Base-by-base conservation (phyloP, 306 rosid species). In the Purshia tridentata region DNA sequence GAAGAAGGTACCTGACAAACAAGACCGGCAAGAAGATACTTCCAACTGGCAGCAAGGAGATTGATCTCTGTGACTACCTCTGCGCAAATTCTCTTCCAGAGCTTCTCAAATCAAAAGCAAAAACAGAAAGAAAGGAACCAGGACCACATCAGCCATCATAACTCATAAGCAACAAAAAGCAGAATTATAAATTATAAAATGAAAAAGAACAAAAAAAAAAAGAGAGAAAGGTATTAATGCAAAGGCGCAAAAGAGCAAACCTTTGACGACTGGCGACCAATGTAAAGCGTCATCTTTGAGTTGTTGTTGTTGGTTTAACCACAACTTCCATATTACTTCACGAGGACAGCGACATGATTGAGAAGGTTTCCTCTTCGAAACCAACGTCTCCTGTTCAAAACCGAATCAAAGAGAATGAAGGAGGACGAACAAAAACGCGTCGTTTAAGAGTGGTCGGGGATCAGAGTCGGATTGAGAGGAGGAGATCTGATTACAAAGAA, bases 231-330 rank as follows among this genome's bases (percentile, higher is more conserved):
- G 53, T n/a, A 39, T 39, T 76, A 79, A 18, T 51, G 48, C 41
- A 67, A 67, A 70, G 19, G 5, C 29, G 19, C 67, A 72, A 14
- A 51, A 55, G 71, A 48, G 2, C 23, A 19, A 65, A 86, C 98
- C 99, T 95, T 95, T 35, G 99, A 91, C 64, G 98, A 82, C 85
- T 95, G 98, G 82, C 96, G 99, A 80, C 96, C 90, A 87, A 95
- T 86, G 89, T 91, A 95, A 84, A 88, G 80, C 76, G 95, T 78
- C 97, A 91, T 91, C 82, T 81, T 91, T 41, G 78, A 73, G 65
- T 77, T 55, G 56, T 66, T 64, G 58, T 70, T 74, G 55, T 73
- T 40, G 50, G 78, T 70, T 77, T 45, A 75, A 83, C 66, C 81
- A 83, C 87, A 80, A 90, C 82, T 83, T 86, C 98, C 96, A 91